phyloP scores from a whole-genome alignment of 2,329 filamentous ascomycete species.

The Pestalotiopsis sp. region DNA sequence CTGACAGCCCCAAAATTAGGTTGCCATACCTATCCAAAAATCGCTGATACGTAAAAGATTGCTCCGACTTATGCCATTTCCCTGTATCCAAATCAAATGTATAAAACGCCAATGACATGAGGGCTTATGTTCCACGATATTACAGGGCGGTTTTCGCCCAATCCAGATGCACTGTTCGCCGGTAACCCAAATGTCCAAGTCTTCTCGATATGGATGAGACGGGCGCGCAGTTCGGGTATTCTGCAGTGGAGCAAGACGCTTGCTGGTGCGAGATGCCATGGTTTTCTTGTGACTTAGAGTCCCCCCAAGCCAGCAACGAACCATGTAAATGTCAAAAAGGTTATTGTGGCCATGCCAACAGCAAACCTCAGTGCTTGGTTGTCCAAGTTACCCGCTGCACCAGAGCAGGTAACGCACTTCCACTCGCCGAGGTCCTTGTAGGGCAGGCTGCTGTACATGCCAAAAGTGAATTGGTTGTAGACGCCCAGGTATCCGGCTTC shows the following conservation, averaged over 20 bases:
- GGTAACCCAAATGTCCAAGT: not conserved
- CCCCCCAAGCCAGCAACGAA: slow-evolving; percentile 57
- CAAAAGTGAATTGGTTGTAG: slow-evolving; percentile 54
- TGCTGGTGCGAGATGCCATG: not conserved
- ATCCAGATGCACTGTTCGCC: not conserved
- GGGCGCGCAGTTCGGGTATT: not conserved
- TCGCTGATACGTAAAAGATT: slow-evolving; percentile 3
- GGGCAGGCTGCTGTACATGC: slow-evolving; percentile 55
- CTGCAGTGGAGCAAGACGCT: not conserved
- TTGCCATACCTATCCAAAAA: not conserved
- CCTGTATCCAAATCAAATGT: not conserved
- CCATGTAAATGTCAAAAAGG: slow-evolving; percentile 65
- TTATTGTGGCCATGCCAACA: slow-evolving; percentile 56
- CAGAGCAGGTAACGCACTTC: slow-evolving; percentile 60
- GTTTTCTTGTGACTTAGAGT: slow-evolving; percentile 24
- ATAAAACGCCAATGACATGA: slow-evolving; percentile 12
- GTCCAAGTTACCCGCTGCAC: slow-evolving; percentile 51
- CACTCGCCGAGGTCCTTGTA: slow-evolving; percentile 57
- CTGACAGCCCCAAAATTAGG: not conserved
- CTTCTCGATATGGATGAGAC: not conserved
- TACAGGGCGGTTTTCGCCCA: not conserved
- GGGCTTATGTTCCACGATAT: not conserved
- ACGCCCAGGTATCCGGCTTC: slow-evolving; percentile 58
- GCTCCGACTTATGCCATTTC: not conserved
- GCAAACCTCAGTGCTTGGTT: slow-evolving; percentile 52